A percentile compares a stretch with the other conserved stretches of the same genome.
Conservation (phyloP, 495 filamentous ascomycete genomes). For the Aspergillus nidulans region DNA sequence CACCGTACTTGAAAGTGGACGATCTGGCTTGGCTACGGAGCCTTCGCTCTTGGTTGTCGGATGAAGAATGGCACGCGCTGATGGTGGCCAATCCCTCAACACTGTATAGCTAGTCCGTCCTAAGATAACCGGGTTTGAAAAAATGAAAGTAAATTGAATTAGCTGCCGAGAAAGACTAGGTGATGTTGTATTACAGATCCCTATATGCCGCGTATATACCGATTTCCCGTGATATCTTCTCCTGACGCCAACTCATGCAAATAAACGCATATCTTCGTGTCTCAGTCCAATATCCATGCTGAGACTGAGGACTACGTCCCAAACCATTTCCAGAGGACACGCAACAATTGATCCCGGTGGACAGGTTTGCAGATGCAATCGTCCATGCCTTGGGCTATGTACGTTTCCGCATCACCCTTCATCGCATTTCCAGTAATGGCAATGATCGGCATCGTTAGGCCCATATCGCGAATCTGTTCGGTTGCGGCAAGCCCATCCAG, state of each 20-base stretch:
- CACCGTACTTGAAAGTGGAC: slow-evolving; percentile 20
- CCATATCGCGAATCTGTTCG: slow-evolving; percentile 53
- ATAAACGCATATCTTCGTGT: background rate
- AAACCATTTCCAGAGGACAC: slow-evolving; percentile 35
- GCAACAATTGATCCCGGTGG: slow-evolving; percentile 40
- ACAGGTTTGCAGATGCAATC: slow-evolving; percentile 61
- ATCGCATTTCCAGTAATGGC: slow-evolving; percentile 63
- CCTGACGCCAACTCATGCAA: background rate
- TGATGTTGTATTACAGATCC: background rate
- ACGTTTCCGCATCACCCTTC: slow-evolving; percentile 55
- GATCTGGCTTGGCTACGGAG: slow-evolving; percentile 23
- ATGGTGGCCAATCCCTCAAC: slow-evolving; percentile 16
- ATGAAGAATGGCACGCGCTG: slow-evolving; percentile 18
- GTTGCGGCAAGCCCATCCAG: slow-evolving; percentile 66
- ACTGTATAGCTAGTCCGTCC: slow-evolving; percentile 16
- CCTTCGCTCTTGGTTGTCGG: slow-evolving; percentile 21
- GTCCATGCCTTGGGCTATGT: slow-evolving; percentile 58
- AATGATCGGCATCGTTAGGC: slow-evolving; percentile 51
- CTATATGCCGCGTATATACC: background rate
- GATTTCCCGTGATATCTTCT: background rate
- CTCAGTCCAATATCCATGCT: background rate
- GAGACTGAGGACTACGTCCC: slow-evolving; percentile 19
- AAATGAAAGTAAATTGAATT: no score
- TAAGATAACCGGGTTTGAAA: background rate
- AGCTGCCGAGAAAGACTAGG: no score